phyloP scores from a whole-genome alignment of 139 green algal species.

The Coelastrella sp. region DNA sequence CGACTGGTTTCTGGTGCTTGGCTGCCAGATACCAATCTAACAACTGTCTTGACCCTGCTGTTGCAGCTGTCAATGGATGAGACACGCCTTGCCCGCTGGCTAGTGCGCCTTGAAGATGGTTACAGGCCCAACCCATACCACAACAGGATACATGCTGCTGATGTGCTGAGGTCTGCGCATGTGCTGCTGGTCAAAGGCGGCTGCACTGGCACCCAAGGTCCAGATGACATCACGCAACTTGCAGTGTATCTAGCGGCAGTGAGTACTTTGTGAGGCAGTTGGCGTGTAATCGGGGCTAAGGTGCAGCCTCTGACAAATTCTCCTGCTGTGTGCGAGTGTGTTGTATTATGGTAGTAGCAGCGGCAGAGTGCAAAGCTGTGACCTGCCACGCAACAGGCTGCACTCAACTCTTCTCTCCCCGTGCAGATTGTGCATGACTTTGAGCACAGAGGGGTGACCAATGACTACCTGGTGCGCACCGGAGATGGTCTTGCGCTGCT shows the following conservation, averaged over 20 bases:
- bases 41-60: not conserved
- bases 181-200: constrained; percentile 67
- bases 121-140: constrained; percentile 77
- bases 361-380: no score
- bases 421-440: constrained; percentile 68
- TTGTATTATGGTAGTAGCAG: no score
- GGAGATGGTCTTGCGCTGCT: constrained; percentile 64
- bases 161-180: constrained; percentile 69
- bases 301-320: no score
- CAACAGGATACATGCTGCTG: constrained; percentile 70
- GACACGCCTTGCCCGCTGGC: constrained; percentile 21
- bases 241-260: constrained; percentile 68
- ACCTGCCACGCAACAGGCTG: not conserved
- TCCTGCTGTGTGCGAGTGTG: not conserved
- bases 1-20: not conserved
- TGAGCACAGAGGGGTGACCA: constrained; percentile 76
- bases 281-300: no score
- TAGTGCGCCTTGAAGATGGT: constrained; percentile 69
- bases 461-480: constrained; percentile 74
- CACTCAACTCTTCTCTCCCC: not conserved
- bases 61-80: not conserved
- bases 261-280: not conserved
- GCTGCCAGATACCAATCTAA: not conserved
- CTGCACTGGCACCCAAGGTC: constrained; percentile 1
- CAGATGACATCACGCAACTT: constrained; percentile 58